phyloP scores from a whole-genome alignment of 148 eudicot genomes.

The Spergularia marina region DNA sequence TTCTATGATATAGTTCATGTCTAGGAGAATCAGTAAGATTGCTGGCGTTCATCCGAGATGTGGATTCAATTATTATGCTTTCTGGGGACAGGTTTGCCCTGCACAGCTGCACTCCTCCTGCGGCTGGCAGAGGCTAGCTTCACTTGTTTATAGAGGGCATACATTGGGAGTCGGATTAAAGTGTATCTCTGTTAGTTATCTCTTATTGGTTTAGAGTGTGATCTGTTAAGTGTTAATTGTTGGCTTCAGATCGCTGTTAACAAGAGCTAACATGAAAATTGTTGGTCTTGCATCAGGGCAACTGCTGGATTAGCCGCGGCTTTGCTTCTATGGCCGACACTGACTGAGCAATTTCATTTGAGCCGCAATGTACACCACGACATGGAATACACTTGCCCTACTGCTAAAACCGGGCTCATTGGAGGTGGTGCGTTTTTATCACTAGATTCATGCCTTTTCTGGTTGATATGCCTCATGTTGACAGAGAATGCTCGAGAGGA shows the following conservation, averaged over 20 bases:
- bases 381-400: conserved; percentile 61
- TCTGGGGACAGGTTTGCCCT: too few relatives aligned
- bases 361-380: conserved; percentile 48
- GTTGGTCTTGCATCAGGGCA: conserved; percentile 38
- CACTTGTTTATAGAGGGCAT: too few relatives aligned
- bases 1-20: too few relatives aligned
- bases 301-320: conserved; percentile 63
- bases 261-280: not conserved
- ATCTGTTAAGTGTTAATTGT: not conserved
- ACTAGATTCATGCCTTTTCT: conserved; percentile 76
- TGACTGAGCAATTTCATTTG: conserved; percentile 70
- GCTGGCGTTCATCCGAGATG: too few relatives aligned
- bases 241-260: not conserved
- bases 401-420: conserved; percentile 95
- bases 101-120: too few relatives aligned
- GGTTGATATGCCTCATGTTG: conserved; percentile 88
- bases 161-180: too few relatives aligned
- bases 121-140: too few relatives aligned
- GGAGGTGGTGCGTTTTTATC: conserved; percentile 95
- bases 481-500: conserved; percentile 74
- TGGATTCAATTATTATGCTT: too few relatives aligned
- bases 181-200: too few relatives aligned
- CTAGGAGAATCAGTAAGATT: too few relatives aligned
- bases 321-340: conserved; percentile 84
- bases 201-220: too few relatives aligned